A percentile compares a stretch with the other conserved stretches of the same genome.
These are phyloP conservation scores for Lagenidium giganteum DNA, from an alignment of 352 stramenopile species.

Conservation along the genomic window DNA sequence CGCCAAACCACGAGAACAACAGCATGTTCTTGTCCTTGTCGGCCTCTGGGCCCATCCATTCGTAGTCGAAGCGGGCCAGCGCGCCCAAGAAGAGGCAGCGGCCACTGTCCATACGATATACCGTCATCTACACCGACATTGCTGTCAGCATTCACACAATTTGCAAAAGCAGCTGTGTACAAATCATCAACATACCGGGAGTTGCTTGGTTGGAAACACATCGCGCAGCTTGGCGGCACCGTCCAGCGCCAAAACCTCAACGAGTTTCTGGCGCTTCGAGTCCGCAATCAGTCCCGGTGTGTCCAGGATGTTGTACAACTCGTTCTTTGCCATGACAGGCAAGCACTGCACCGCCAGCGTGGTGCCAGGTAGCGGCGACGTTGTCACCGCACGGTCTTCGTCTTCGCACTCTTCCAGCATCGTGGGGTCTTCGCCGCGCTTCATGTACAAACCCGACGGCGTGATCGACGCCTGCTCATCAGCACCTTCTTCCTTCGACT, in stretches of 20 bases:
- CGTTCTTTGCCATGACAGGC: conserved; percentile 72
- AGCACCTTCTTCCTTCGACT: conserved; percentile 8
- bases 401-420: conserved; percentile 68
- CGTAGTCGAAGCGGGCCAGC: conserved; percentile 76
- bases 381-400: conserved; percentile 76
- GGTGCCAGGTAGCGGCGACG: conserved; percentile 87
- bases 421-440: conserved; percentile 49
- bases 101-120: conserved; percentile 57
- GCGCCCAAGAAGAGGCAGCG: conserved; percentile 76
- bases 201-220: conserved; percentile 70
- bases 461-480: no score
- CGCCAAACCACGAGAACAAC: conserved; percentile 78
- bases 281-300: conserved; percentile 78
- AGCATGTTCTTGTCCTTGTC: conserved; percentile 52
- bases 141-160: neutral
- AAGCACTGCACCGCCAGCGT: conserved; percentile 84
- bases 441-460: conserved; percentile 49
- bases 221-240: conserved; percentile 59
- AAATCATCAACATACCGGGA: conserved; percentile 35
- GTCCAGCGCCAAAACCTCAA: conserved; percentile 73
- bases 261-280: conserved; percentile 67
- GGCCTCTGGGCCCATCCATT: conserved; percentile 25
- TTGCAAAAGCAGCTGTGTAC: no score
- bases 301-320: conserved; percentile 80
- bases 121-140: conserved; percentile 34